A percentile compares a stretch with the other conserved stretches of the same genome.
Conservation (phyloP, 2,329 filamentous ascomycete genomes). For the Phyllachora maydis region DNA sequence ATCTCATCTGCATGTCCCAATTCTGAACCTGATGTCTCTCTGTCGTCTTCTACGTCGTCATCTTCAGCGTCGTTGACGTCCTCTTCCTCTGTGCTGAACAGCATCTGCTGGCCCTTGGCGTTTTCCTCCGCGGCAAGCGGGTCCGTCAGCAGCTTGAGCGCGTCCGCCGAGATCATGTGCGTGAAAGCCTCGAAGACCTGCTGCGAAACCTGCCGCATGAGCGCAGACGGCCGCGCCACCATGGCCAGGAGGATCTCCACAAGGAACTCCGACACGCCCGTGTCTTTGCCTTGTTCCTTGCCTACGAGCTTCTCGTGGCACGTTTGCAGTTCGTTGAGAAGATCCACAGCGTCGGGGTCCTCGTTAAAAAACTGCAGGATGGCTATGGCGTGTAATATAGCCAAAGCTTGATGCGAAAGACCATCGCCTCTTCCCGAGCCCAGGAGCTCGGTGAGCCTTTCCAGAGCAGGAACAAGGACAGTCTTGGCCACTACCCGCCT, state of each 20-base stretch:
- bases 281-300: conserved; percentile 16
- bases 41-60: conserved; percentile 15
- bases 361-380: conserved; percentile 82
- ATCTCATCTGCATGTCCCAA: no score
- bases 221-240: conserved; percentile 61
- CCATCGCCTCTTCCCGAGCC: no score
- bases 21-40: no score
- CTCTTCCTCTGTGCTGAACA: conserved; percentile 55
- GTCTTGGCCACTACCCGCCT: conserved; percentile 31
- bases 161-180: conserved; percentile 48
- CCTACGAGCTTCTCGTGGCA: conserved; percentile 48
- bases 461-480: conserved; percentile 21
- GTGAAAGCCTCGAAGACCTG: conserved; percentile 78
- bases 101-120: conserved; percentile 60
- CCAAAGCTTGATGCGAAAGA: conserved; percentile 49
- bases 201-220: conserved; percentile 72
- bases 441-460: conserved; percentile 29
- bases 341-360: conserved; percentile 65
- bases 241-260: conserved; percentile 85
- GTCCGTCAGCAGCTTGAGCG: conserved; percentile 43
- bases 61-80: conserved; percentile 31
- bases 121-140: conserved; percentile 66
- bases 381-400: conserved; percentile 64
- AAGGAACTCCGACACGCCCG: conserved; percentile 48
- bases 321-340: conserved; percentile 62